A percentile compares a stretch with the other conserved stretches of the same genome.
These are phyloP conservation scores for Globisporangium camurandrum DNA, from an alignment of 352 stramenopile genomes.

Conservation along the genomic window DNA sequence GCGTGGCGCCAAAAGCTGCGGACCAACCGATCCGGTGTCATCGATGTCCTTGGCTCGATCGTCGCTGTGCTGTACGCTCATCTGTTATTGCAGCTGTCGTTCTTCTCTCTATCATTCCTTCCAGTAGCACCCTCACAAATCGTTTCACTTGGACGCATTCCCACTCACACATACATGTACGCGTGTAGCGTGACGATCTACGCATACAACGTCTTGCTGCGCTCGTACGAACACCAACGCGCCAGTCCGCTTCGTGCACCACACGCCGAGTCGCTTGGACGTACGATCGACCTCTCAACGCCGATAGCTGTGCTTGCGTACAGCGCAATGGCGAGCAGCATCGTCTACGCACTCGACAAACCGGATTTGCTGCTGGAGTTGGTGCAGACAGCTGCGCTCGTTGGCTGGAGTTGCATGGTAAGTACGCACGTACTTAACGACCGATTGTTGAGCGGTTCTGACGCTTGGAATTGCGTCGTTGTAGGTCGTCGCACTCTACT, in stretches of 20 bases:
- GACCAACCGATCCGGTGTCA: too few relatives aligned
- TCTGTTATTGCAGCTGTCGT: not conserved
- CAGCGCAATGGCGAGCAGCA: constrained; percentile 14
- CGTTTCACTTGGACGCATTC: too few relatives aligned
- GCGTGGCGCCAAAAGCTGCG: too few relatives aligned
- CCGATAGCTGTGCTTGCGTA: constrained; percentile 24
- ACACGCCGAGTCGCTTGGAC: constrained; percentile 19
- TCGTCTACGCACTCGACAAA: constrained; percentile 22
- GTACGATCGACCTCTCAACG: constrained; percentile 20
- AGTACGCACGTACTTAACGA: not conserved
- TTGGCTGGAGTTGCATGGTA: constrained; percentile 32
- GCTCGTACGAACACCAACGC: constrained; percentile 22
- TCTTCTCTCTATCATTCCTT: not conserved
- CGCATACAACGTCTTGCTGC: constrained; percentile 21
- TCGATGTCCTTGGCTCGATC: too few relatives aligned
- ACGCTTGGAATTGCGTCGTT: not conserved
- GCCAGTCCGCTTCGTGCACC: constrained; percentile 19
- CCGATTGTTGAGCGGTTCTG: not conserved
- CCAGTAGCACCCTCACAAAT: too few relatives aligned
- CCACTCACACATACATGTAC: too few relatives aligned
- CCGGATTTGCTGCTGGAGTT: constrained; percentile 28
- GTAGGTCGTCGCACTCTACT: constrained; percentile 18
- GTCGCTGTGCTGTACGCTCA: not conserved
- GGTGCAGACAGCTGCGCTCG: constrained; percentile 20
- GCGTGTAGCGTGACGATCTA: constrained; percentile 16